Conservation (phyloP, 73 alveolate genomes). For the Tetrahymena thermophila region DNA sequence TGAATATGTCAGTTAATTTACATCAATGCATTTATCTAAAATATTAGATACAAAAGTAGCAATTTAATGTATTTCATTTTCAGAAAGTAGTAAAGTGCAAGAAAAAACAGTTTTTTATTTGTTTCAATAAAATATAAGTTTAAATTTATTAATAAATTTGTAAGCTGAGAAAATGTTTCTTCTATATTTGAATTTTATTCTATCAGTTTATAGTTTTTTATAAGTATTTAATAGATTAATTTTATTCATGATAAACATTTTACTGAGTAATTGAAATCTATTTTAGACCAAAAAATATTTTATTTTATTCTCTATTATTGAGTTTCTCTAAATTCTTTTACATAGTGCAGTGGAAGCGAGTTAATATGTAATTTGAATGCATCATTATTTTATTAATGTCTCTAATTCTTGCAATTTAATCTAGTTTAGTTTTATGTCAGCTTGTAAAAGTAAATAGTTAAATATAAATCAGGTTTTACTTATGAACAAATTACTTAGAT, state of each 20-base stretch:
- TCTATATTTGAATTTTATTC: neutral
- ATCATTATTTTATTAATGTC: too few relatives aligned
- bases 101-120: neutral
- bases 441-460: neutral
- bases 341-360: neutral
- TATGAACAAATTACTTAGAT: neutral
- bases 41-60: neutral
- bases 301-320: too few relatives aligned
- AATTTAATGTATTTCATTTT: too few relatives aligned
- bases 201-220: neutral
- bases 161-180: neutral
- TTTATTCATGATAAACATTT: too few relatives aligned
- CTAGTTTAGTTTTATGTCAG: neutral
- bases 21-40: too few relatives aligned
- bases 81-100: neutral
- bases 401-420: neutral
- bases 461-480: neutral
- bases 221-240: too few relatives aligned
- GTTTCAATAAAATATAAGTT: neutral
- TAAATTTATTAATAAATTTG: neutral
- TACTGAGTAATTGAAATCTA: neutral
- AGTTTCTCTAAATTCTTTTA: too few relatives aligned
- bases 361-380: neutral
- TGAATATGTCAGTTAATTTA: neutral
- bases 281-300: neutral